Evolutionary conservation across 2,329 filamentous ascomycete species (phyloP).

Genomic region (Xylariaceae sp.): DNA sequence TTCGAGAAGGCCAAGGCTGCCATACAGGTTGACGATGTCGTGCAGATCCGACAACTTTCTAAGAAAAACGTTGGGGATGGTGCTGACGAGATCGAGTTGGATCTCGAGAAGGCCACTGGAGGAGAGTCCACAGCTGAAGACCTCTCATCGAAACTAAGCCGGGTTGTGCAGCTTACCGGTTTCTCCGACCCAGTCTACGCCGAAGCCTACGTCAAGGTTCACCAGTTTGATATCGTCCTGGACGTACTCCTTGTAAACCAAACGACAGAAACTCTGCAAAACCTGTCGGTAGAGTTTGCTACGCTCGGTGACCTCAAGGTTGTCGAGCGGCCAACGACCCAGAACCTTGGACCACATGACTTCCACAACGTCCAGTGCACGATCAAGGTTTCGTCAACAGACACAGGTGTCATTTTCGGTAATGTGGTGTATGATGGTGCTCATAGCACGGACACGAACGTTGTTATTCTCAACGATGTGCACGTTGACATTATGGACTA

Average conservation of each 20-base stretch:
- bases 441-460: constrained; percentile 87
- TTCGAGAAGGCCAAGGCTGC: constrained; percentile 90
- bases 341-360: constrained; percentile 91
- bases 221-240: constrained; percentile 97
- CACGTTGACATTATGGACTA: constrained; percentile 99
- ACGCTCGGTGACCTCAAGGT: constrained; percentile 97
- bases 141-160: constrained; percentile 86
- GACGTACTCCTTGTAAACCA: constrained; percentile 97
- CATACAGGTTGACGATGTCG: constrained; percentile 91
- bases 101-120: constrained; percentile 90
- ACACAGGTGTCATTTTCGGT: constrained; percentile 97
- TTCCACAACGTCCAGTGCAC: constrained; percentile 98
- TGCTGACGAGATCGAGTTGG: constrained; percentile 78
- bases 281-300: constrained; percentile 96
- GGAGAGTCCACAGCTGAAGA: constrained; percentile 82
- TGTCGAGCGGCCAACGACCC: constrained; percentile 91
- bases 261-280: constrained; percentile 92
- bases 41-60: constrained; percentile 85
- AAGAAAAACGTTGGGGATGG: constrained; percentile 85
- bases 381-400: constrained; percentile 96
- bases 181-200: constrained; percentile 98
- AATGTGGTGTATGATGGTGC: constrained; percentile 97
- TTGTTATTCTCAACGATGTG: constrained; percentile 96
- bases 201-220: constrained; percentile 98
- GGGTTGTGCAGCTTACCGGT: constrained; percentile 93